A percentile compares a stretch with the other conserved stretches of the same genome.
Evolutionary conservation across 2,329 filamentous ascomycete species (phyloP).

Genomic region (Ramichloridium luteum): DNA sequence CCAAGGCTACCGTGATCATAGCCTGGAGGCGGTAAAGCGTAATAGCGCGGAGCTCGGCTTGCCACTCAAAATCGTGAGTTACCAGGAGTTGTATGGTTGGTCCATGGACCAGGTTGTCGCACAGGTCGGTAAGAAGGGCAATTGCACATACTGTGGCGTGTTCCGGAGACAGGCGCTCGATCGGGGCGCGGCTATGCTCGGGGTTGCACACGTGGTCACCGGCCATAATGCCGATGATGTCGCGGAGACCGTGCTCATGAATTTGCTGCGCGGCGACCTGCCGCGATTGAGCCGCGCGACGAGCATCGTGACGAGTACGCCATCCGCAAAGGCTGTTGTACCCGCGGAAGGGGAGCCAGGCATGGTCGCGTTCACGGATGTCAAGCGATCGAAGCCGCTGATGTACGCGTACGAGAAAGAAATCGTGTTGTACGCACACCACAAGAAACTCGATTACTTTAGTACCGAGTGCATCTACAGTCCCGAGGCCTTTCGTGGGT

Average conservation of each 20-base stretch:
- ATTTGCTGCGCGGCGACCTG: constrained; percentile 78
- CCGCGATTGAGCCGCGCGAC: constrained; percentile 79
- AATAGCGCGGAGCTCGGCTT: constrained; percentile 87
- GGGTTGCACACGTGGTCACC: constrained; percentile 86
- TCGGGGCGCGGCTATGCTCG: constrained; percentile 74
- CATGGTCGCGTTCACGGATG: constrained; percentile 56
- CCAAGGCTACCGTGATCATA: constrained; percentile 92
- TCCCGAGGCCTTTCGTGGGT: constrained; percentile 89
- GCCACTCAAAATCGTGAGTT: constrained; percentile 82
- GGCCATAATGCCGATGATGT: constrained; percentile 97
- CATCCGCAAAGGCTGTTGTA: constrained; percentile 22
- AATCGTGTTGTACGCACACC: constrained; percentile 93
- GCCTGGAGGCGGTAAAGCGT: constrained; percentile 87
- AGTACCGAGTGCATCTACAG: constrained; percentile 98
- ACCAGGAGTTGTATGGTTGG: constrained; percentile 92
- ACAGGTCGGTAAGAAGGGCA: constrained; percentile 92
- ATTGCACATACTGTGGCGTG: constrained; percentile 97
- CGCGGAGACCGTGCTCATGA: constrained; percentile 96
- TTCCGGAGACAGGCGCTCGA: constrained; percentile 91
- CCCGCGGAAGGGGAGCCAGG: constrained; percentile 9
- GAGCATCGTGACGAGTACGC: constrained; percentile 63
- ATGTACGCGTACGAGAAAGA: constrained; percentile 99
- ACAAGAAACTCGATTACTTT: constrained; percentile 96
- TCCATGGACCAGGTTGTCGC: constrained; percentile 98
- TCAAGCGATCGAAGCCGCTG: constrained; percentile 89